Evolutionary conservation across 208 protist species (phyloP).

Genomic region (Borovskyia barvae): DNA sequence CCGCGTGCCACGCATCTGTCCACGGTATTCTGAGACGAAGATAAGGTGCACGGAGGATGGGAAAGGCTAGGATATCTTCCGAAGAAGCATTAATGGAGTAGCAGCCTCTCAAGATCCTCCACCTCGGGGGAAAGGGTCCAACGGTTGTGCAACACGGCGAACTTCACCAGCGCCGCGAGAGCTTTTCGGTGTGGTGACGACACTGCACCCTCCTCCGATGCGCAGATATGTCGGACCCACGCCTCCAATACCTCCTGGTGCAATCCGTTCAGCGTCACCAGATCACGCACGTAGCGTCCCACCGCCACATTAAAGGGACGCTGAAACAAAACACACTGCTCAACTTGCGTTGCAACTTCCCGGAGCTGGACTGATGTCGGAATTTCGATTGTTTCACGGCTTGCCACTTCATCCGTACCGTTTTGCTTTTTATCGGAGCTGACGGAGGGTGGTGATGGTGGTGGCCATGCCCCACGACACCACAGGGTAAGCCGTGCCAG

Average conservation of each 20-base stretch:
- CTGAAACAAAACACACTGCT: conserved; percentile 32
- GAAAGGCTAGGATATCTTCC: no score
- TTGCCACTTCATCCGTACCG: no score
- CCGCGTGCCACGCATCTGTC: no score
- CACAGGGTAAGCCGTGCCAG: conserved; percentile 44
- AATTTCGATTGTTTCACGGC: no score
- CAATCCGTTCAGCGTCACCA: conserved; percentile 32
- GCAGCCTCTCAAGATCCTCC: conserved; percentile 17
- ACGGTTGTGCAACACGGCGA: conserved; percentile 30
- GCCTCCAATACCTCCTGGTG: conserved; percentile 26
- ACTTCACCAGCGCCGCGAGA: conserved; percentile 44
- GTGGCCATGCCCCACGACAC: conserved; percentile 18
- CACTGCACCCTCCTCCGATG: neutral
- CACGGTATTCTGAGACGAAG: no score
- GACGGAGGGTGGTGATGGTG: neutral
- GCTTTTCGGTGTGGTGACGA: conserved; percentile 17
- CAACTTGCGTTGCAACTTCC: conserved; percentile 3
- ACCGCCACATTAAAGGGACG: conserved; percentile 36
- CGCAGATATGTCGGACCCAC: conserved; percentile 36
- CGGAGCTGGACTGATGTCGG: no score
- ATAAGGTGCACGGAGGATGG: no score
- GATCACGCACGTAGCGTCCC: conserved; percentile 59
- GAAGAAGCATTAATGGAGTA: neutral
- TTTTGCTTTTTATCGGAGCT: no score
- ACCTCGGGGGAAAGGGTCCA: conserved; percentile 21